phyloP scores from a whole-genome alignment of 1,284 basidiomycete species.

The Ustilago vetiveriae region DNA sequence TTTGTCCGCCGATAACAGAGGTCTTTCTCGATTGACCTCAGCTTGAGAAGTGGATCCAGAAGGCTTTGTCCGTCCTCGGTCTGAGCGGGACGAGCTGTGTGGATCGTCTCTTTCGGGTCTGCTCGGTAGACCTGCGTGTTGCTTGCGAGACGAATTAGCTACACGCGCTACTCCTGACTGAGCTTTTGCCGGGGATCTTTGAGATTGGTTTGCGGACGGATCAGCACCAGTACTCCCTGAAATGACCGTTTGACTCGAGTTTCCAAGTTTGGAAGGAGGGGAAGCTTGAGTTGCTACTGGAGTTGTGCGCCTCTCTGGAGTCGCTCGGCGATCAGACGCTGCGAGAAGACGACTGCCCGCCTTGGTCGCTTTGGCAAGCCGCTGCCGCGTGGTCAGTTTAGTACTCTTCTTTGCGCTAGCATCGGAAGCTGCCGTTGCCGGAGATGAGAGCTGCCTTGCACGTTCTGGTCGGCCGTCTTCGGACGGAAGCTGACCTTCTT shows the following conservation, averaged over 20 bases:
- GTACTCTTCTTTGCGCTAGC: slow-evolving; percentile 15
- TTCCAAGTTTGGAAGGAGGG: slow-evolving; percentile 6
- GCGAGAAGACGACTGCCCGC: slow-evolving; percentile 32
- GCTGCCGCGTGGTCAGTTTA: slow-evolving; percentile 45
- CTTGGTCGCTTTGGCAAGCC: slow-evolving; percentile 47
- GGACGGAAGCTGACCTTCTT: neutral
- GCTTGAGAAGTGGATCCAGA: neutral
- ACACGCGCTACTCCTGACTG: neutral
- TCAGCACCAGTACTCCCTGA: neutral
- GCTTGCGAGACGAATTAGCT: neutral
- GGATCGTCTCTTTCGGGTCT: neutral
- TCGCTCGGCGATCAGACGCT: slow-evolving; percentile 20
- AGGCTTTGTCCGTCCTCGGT: neutral
- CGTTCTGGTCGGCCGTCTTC: slow-evolving; percentile 2
- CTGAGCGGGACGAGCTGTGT: neutral
- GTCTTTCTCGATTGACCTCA: neutral
- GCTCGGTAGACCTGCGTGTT: too few species aligned
- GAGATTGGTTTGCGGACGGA: neutral
- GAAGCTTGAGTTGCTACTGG: slow-evolving; percentile 1
- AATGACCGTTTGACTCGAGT: neutral
- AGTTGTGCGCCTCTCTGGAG: slow-evolving; percentile 13
- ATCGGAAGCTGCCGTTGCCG: slow-evolving; percentile 18
- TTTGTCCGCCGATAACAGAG: neutral
- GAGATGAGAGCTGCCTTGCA: slow-evolving; percentile 2
- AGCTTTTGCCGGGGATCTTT: slow-evolving; percentile 2